Evolutionary conservation across 2,329 filamentous ascomycete genomes (phyloP).

Genomic region (Microdochium paspali): DNA sequence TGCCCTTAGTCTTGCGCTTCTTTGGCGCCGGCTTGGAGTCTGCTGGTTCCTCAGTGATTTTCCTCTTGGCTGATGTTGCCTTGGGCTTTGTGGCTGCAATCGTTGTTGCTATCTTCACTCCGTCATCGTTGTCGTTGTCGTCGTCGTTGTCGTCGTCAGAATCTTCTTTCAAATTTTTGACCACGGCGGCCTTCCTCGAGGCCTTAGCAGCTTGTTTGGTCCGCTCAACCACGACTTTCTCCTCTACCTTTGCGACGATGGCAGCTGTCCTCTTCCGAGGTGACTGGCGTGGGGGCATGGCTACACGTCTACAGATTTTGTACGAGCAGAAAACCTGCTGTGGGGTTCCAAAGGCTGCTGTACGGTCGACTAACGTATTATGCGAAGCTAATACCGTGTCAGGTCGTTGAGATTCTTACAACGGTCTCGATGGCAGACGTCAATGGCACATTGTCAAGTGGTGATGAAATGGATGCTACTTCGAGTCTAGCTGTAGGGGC

Average conservation of each 20-base stretch:
- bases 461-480: too few species aligned
- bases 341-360: too few species aligned
- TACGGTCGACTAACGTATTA: too few species aligned
- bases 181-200: constrained; percentile 2
- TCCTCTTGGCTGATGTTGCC: constrained; percentile 5
- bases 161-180: constrained; percentile 12
- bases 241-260: not conserved
- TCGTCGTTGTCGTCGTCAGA: constrained; percentile 12
- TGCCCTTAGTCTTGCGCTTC: constrained; percentile 32
- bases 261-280: not conserved
- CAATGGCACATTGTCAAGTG: too few species aligned
- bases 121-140: constrained; percentile 10
- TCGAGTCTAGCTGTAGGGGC: too few species aligned
- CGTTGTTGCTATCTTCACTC: constrained; percentile 8
- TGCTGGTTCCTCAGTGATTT: not conserved
- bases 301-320: too few species aligned
- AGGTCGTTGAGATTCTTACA: too few species aligned
- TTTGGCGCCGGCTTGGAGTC: constrained; percentile 18
- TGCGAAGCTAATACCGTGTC: too few species aligned
- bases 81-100: constrained; percentile 12
- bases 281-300: not conserved
- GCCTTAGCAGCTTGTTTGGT: constrained; percentile 1
- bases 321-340: too few species aligned
- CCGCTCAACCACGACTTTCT: not conserved
- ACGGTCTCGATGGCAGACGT: too few species aligned